phyloP scores from a whole-genome alignment of 1,139 yeast species.

The Zygoascus hellenicus region DNA sequence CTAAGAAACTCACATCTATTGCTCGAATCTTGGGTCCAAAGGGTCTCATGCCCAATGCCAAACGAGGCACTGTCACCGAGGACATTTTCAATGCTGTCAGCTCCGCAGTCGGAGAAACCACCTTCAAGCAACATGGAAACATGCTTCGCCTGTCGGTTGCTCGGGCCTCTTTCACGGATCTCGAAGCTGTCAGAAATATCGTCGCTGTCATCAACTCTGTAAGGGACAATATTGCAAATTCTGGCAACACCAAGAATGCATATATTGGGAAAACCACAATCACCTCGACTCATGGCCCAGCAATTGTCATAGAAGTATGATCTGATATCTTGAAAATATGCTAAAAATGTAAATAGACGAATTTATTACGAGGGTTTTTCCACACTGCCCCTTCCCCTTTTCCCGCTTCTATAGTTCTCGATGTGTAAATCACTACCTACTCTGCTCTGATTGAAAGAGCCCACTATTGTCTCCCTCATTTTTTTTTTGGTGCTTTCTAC shows the following conservation, averaged over 20 bases:
- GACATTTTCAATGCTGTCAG: slow-evolving; percentile 51
- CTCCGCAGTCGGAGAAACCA: slow-evolving; percentile 58
- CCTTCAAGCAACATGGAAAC: slow-evolving; percentile 61
- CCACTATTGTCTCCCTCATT: too few relatives aligned
- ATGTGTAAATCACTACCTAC: neutral
- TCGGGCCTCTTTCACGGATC: slow-evolving; percentile 70
- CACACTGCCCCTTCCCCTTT: neutral
- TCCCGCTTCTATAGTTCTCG: neutral
- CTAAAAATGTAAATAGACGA: too few relatives aligned
- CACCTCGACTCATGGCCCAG: slow-evolving; percentile 75
- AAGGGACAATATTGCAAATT: slow-evolving; percentile 48
- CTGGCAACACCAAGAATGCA: slow-evolving; percentile 53
- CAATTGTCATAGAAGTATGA: slow-evolving; percentile 60
- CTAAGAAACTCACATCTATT: slow-evolving; percentile 51
- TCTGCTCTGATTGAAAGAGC: too few relatives aligned
- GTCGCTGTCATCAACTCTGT: slow-evolving; percentile 64
- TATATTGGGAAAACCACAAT: slow-evolving; percentile 64
- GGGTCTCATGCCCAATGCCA: slow-evolving; percentile 82
- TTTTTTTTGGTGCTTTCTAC: neutral
- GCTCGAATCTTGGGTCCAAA: slow-evolving; percentile 83
- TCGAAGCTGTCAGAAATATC: slow-evolving; percentile 67
- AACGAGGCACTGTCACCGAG: slow-evolving; percentile 82
- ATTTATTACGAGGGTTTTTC: too few relatives aligned
- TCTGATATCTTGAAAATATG: neutral
- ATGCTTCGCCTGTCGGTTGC: slow-evolving; percentile 65